A percentile compares a stretch with the other conserved stretches of the same genome.
Evolutionary conservation across 1,139 yeast species (phyloP).

Genomic region (Dujonia santamariae): DNA sequence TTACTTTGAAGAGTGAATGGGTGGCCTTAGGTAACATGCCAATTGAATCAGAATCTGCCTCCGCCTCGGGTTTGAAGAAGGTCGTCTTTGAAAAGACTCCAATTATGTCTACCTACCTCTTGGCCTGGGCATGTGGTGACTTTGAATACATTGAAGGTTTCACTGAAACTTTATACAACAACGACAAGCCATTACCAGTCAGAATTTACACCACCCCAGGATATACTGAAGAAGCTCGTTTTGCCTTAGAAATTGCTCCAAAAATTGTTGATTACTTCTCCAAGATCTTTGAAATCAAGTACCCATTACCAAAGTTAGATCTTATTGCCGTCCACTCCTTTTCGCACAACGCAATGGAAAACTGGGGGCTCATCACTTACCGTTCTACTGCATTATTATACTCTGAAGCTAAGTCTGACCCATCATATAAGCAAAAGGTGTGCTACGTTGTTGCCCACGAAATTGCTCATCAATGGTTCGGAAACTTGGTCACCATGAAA

Average conservation of each 20-base stretch:
- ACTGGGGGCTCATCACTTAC: conserved; percentile 56
- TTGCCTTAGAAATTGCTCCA: conserved; percentile 50
- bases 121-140: conserved; percentile 78
- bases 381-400: conserved; percentile 52
- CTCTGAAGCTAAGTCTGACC: conserved; percentile 44
- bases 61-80: conserved; percentile 13
- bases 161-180: conserved; percentile 30
- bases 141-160: conserved; percentile 65
- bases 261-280: conserved; percentile 52
- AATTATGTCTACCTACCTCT: conserved; percentile 69
- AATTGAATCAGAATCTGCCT: conserved; percentile 20
- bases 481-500: conserved; percentile 60
- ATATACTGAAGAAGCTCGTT: conserved; percentile 46
- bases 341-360: conserved; percentile 63
- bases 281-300: conserved; percentile 50
- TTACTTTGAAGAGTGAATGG: conserved; percentile 53
- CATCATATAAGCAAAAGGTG: conserved; percentile 46
- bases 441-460: conserved; percentile 63
- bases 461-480: conserved; percentile 67
- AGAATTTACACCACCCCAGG: conserved; percentile 56
- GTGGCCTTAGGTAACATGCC: conserved; percentile 80
- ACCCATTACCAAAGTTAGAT: conserved; percentile 60
- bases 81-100: conserved; percentile 54
- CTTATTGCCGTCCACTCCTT: conserved; percentile 57
- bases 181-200: conserved; percentile 61